Percentiles rank a stretch among this genome's conserved stretches.
phyloP scores from a whole-genome alignment of 371 early-diverging fungal species.

The Rhizopus arrhizus region DNA sequence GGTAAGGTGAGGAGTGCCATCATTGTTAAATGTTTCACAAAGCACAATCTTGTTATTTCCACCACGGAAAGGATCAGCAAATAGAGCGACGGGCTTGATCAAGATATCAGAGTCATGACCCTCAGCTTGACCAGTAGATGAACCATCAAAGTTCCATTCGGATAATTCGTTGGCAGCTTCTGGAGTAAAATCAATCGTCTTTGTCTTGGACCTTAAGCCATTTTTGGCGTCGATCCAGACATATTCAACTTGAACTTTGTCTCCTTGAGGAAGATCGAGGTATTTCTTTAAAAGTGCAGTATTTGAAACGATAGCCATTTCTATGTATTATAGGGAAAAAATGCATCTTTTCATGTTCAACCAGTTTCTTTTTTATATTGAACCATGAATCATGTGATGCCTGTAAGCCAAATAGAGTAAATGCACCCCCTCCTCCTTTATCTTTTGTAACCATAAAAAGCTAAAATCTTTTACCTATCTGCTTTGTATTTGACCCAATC shows the following conservation, averaged over 20 bases:
- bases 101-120: conserved; percentile 66
- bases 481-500: not conserved
- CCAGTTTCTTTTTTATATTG: too few species aligned
- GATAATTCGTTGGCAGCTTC: conserved; percentile 45
- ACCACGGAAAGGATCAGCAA: conserved; percentile 63
- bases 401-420: too few species aligned
- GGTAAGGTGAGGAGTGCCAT: conserved; percentile 62
- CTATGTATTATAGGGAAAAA: too few species aligned
- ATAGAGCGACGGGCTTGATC: conserved; percentile 59
- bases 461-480: not conserved
- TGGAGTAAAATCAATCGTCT: conserved; percentile 49
- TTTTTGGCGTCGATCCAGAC: conserved; percentile 64
- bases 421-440: not conserved
- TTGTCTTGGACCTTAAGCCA: conserved; percentile 54
- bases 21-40: conserved; percentile 55
- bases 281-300: conserved; percentile 55
- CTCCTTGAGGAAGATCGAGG: conserved; percentile 54
- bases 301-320: conserved; percentile 47
- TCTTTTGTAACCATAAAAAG: not conserved
- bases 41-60: conserved; percentile 66
- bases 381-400: too few species aligned
- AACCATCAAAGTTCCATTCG: conserved; percentile 71
- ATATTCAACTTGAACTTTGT: conserved; percentile 61
- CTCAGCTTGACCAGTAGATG: conserved; percentile 65
- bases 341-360: too few species aligned